Conservation (phyloP, 2,329 filamentous ascomycete genomes). For the Fusarium graminum region DNA sequence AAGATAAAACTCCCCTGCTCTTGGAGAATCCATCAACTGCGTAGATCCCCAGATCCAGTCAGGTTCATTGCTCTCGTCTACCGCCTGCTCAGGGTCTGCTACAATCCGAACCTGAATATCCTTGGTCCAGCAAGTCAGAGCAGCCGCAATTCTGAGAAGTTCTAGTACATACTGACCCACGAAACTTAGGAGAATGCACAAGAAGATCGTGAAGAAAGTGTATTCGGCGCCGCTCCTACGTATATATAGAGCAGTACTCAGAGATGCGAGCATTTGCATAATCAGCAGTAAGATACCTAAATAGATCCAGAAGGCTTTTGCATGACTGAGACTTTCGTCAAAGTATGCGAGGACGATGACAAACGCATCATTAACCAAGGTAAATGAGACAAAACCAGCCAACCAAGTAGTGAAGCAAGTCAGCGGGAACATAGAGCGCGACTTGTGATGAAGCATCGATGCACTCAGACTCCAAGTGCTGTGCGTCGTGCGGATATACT, state of each 20-base stretch:
- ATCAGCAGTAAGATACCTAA: not conserved
- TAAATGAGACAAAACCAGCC: conserved; percentile 14
- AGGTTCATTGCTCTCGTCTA: not conserved
- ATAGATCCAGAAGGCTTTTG: not conserved
- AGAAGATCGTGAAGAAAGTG: not conserved
- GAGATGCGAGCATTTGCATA: not conserved
- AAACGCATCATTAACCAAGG: conserved; percentile 13
- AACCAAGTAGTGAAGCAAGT: conserved; percentile 16
- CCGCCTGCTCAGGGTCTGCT: conserved; percentile 9
- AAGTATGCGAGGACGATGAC: conserved; percentile 8
- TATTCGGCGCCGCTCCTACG: not conserved
- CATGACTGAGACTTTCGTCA: not conserved
- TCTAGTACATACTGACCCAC: conserved; percentile 11
- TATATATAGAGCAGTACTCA: not conserved
- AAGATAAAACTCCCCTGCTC: not conserved
- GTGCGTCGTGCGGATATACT: conserved; percentile 18
- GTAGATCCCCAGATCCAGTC: not conserved
- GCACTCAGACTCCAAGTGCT: conserved; percentile 17
- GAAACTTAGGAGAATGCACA: conserved; percentile 1
- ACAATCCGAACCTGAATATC: not conserved
- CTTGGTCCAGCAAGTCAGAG: conserved; percentile 15
- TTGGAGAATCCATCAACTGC: not conserved
- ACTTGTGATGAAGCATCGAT: conserved; percentile 1
- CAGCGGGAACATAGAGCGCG: conserved; percentile 5
- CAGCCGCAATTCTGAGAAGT: conserved; percentile 25